Evolutionary conservation across 768 basidiomycete genomes (phyloP), one percentile per base, ranked within the genome.

Genomic region (Termitomyces bulborhizus): DNA sequence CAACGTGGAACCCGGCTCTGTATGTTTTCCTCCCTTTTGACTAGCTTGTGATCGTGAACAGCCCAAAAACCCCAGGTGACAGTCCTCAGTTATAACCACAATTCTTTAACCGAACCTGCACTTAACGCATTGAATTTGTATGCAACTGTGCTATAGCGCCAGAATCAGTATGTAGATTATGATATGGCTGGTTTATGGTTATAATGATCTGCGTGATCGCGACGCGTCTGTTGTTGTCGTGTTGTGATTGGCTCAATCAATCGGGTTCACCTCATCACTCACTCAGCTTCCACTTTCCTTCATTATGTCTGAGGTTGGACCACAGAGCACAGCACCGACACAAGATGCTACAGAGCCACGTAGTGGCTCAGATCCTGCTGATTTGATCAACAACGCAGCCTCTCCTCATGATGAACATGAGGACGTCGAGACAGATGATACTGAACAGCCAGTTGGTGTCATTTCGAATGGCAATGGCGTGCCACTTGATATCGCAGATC

Each of bases 21-120:
- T 92, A 71, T 66, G 80, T 39, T 47, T 52, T 51, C n/a, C 24
- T 61, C 31, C 53, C 50, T 3, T 12, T 27, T 27, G 4, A 26
- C 43, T 13, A 34, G 16, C 24, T 13, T 18, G 26, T 2, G 1
- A 29, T 27, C 3, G n/a, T 50, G 48, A 27, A 37, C 8, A 16
- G 18, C 37, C 36, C 9, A n/a, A 9, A 39, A 29, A 62, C 60
- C 46, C 45, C 57, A 92, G 90, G 78, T 93, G 53, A 81, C 88
- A 13, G 78, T 93, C 21, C 73, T 95, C 26, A 80, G 88, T 27
- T 96, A 97, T 69, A 92, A 93, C 62, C 93, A 95, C 71, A 75
- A 77, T 59, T 83, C 81, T 27, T 74, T 94, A 21, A 78, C 78
- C 21, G 93, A 95, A 69, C 91, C 93, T 6, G 81, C 82, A 13